Conservation (phyloP, 2,329 filamentous ascomycete species). For the Aspergillus sp. region DNA sequence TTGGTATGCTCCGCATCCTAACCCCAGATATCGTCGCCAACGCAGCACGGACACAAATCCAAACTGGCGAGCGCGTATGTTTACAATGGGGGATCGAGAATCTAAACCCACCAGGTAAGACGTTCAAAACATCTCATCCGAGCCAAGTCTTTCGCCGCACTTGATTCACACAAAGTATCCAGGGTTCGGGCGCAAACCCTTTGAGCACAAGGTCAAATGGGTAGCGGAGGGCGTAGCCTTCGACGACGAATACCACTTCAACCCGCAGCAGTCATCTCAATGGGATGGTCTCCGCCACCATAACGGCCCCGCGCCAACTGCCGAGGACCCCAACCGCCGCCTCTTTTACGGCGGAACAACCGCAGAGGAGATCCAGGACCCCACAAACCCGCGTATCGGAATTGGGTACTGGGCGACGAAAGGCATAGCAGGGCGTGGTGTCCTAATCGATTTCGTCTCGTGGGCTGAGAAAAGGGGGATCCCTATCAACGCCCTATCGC, state of each 20-base stretch:
- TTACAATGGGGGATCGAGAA: slow-evolving; percentile 60
- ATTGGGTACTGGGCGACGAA: slow-evolving; percentile 41
- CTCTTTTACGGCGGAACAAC: slow-evolving; percentile 40
- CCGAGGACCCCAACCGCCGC: slow-evolving; percentile 29
- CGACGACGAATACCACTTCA: slow-evolving; percentile 55
- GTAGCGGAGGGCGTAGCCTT: slow-evolving; percentile 44
- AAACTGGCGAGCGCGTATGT: slow-evolving; percentile 53
- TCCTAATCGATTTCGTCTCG: slow-evolving; percentile 40
- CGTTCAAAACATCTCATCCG: not conserved
- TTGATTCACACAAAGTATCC: not conserved
- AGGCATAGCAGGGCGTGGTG: slow-evolving; percentile 42
- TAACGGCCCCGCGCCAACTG: slow-evolving; percentile 42
- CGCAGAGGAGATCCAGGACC: slow-evolving; percentile 34
- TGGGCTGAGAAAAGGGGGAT: slow-evolving; percentile 36
- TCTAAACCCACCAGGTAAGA: slow-evolving; percentile 45
- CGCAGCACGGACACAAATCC: slow-evolving; percentile 53
- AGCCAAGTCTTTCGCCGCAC: too few species aligned
- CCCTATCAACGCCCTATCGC: slow-evolving; percentile 32
- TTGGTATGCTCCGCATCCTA: slow-evolving; percentile 54
- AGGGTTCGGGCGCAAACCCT: slow-evolving; percentile 54
- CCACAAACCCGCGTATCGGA: slow-evolving; percentile 33
- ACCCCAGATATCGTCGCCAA: slow-evolving; percentile 54
- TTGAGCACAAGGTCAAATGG: slow-evolving; percentile 54
- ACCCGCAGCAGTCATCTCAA: slow-evolving; percentile 55
- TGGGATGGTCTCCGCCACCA: slow-evolving; percentile 57